Evolutionary conservation across 306 rosid species (phyloP).

Genomic region (Glycyrrhiza uralensis): DNA sequence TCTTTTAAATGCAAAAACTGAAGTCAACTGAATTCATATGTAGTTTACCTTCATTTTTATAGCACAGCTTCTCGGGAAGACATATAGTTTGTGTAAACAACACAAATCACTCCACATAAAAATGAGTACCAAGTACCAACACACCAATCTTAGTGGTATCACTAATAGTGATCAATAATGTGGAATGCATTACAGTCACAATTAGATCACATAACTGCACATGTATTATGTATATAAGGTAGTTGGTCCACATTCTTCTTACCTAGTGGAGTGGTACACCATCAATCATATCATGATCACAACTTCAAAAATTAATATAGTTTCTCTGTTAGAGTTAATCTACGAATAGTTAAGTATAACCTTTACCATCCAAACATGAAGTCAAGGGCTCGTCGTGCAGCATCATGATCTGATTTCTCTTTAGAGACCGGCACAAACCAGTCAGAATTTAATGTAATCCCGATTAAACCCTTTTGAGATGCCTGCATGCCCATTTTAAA

Average conservation of each 20-base stretch:
- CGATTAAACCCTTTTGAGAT: constrained; percentile 59
- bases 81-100: not conserved
- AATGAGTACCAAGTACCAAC: not conserved
- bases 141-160: not conserved
- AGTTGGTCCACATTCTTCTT: not conserved
- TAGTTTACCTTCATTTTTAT: not conserved
- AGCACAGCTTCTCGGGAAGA: not conserved
- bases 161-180: not conserved
- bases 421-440: constrained; percentile 54
- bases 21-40: not conserved
- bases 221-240: not conserved
- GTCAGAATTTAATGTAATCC: constrained; percentile 43
- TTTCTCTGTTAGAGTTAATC: not conserved
- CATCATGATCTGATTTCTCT: constrained; percentile 28
- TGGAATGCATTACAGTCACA: not conserved
- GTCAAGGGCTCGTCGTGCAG: constrained; percentile 61
- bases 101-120: not conserved
- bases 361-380: constrained; percentile 71
- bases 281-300: not conserved
- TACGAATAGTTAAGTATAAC: constrained; percentile 9
- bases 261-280: not conserved
- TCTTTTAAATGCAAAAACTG: constrained; percentile 1
- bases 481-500: constrained; percentile 36
- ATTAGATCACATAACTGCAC: not conserved
- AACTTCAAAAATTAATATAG: not conserved